A percentile compares a stretch with the other conserved stretches of the same genome.
Conservation (phyloP, 495 filamentous ascomycete species). For the Cryomyces minteri region DNA sequence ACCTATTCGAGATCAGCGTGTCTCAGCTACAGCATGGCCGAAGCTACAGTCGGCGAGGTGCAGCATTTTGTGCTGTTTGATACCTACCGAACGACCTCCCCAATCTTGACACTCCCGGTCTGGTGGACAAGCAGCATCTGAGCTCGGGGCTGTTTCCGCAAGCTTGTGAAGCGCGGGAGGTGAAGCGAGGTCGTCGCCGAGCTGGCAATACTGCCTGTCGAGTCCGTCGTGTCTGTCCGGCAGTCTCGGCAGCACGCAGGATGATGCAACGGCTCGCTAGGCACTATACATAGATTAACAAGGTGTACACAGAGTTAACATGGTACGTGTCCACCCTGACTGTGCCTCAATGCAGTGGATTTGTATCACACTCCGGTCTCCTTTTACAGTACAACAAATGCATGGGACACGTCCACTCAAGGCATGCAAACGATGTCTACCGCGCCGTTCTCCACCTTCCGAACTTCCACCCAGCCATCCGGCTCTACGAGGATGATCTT, state of each 20-base stretch:
- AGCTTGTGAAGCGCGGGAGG: too few species aligned
- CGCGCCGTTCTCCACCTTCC: constrained; percentile 18
- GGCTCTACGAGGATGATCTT: constrained; percentile 54
- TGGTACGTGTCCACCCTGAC: too few species aligned
- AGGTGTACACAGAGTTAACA: too few species aligned
- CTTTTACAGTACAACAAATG: too few species aligned
- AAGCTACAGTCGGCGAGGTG: background rate
- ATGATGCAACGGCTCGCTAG: too few species aligned
- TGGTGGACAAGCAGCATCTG: constrained; percentile 81
- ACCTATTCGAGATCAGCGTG: constrained; percentile 25
- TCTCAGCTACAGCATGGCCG: background rate
- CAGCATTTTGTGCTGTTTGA: background rate
- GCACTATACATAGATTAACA: too few species aligned
- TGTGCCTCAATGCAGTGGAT: too few species aligned
- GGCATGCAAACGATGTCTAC: constrained; percentile 2
- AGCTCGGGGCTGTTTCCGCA: background rate
- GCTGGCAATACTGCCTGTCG: too few species aligned
- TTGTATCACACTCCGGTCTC: too few species aligned
- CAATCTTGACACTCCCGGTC: constrained; percentile 73
- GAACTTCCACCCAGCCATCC: constrained; percentile 54
- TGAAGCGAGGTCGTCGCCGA: too few species aligned
- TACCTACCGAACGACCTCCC: constrained; percentile 59
- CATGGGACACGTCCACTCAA: background rate
- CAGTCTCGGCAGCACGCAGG: too few species aligned
- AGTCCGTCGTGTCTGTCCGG: too few species aligned